Base-by-base conservation (phyloP, 1,284 basidiomycete species). In the Pulveroboletus sp. region DNA sequence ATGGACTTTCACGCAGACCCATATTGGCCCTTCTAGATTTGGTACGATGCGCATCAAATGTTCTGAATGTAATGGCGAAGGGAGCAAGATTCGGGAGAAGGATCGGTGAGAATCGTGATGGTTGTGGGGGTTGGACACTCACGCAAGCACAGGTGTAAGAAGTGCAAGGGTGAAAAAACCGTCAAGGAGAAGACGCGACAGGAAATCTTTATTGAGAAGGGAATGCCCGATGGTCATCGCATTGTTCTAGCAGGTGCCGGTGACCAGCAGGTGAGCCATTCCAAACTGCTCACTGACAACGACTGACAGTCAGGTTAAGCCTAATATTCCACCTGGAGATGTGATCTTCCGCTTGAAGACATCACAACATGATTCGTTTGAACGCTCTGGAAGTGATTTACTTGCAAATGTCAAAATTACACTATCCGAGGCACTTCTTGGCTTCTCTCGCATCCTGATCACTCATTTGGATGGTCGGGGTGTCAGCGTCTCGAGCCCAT, bases 381-480 rank as follows among this genome's bases (percentile, higher is more conserved):
- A 91, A 65, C 86, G 93, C 33, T 85, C 86, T 18, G 89, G 88
- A 33, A 85, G 86, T 60, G 89, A 94, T 67, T 78, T 95, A 26
- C 77, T 92, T 36, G 85, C 90, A 2, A 86, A 81, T 33, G 85
- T 92, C 51, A 84, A 83, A 39, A 87, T 98, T 58, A 93, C 91
- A 2, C 78, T 97, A n/a, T 95, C 94, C 8, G 95, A 98, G 74
- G 91, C 94, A 4, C 80, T 98, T 12, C 81, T 96, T 45, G 94
- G 94, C 18, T 94, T 98, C 74, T 89, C 87, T 52, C 85, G 94
- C 22, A 87, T 96, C 60, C 75, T 96, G 20, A 76, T 97, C 54
- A 91, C 87, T 15, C 94, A 98, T 72, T 80, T 98, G 26, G 94
- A 98, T 70, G 94, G 94, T 3, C 85, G 92, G 17, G 93, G 94